phyloP scores from a whole-genome alignment of 257 asterid species.

The Fraxinus anomala region DNA sequence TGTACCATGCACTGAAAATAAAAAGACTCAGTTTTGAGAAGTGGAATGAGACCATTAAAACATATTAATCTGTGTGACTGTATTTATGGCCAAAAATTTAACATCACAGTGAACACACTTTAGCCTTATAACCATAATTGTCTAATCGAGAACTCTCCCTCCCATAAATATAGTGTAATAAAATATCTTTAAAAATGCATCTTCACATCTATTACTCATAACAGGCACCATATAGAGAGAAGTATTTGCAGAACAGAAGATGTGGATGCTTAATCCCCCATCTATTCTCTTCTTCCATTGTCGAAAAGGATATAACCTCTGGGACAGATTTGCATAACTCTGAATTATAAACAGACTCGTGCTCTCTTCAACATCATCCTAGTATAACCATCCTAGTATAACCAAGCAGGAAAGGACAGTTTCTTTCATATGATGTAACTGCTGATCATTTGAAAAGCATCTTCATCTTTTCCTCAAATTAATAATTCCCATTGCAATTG shows the following conservation, averaged over 20 bases:
- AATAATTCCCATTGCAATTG: constrained; percentile 15
- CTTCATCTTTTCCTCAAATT: constrained; percentile 16
- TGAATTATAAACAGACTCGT: not conserved
- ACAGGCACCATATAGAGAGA: not conserved
- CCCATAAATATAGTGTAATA: not conserved
- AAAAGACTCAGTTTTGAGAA: constrained; percentile 8
- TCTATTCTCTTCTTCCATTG: constrained; percentile 12
- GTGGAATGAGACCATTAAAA: constrained; percentile 9
- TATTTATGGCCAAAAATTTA: constrained; percentile 15
- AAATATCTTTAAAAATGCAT: not conserved
- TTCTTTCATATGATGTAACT: not conserved
- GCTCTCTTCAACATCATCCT: constrained; percentile 18
- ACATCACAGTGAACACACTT: not conserved
- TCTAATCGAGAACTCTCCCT: not conserved
- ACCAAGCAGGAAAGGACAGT: constrained; percentile 22
- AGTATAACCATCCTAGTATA: constrained; percentile 6
- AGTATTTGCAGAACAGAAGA: not conserved
- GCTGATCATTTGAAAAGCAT: constrained; percentile 5
- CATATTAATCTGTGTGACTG: constrained; percentile 17
- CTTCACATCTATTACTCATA: not conserved
- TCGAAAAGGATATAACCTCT: not conserved
- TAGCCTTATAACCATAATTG: not conserved
- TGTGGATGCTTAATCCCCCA: not conserved
- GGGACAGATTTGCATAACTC: constrained; percentile 1
- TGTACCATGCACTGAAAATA: not conserved